phyloP scores from a whole-genome alignment of 495 filamentous ascomycete species.

The Penicillium verhagenii region DNA sequence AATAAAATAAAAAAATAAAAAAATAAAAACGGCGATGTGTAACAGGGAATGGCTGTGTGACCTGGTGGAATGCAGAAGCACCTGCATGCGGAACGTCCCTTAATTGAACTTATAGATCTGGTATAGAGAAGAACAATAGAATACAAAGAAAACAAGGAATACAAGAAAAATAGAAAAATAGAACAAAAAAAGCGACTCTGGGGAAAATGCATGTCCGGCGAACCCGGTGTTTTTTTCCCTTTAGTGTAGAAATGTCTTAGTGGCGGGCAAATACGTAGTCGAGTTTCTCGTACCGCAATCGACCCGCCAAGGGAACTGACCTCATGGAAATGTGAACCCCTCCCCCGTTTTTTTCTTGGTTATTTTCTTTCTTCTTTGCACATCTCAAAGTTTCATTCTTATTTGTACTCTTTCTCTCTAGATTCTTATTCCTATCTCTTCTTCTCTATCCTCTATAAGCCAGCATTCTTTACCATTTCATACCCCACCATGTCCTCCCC shows the following conservation, averaged over 20 bases:
- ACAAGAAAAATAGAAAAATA: neutral
- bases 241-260: constrained; percentile 8
- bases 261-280: constrained; percentile 10
- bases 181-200: neutral
- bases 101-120: neutral
- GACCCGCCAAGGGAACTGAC: constrained; percentile 16
- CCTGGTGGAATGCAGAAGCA: neutral
- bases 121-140: neutral
- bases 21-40: neutral
- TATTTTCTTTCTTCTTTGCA: constrained; percentile 11
- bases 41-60: neutral
- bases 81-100: neutral
- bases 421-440: constrained; percentile 4
- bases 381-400: constrained; percentile 2
- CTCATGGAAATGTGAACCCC: constrained; percentile 33
- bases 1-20: neutral
- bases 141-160: neutral
- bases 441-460: neutral
- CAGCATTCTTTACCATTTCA: neutral
- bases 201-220: constrained; percentile 17
- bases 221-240: constrained; percentile 36
- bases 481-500: constrained; percentile 40
- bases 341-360: constrained; percentile 21
- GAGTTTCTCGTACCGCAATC: constrained; percentile 4
- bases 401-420: constrained; percentile 7